Evolutionary conservation across 2,329 filamentous ascomycete genomes (phyloP), one percentile per base, ranked within the genome.

Genomic region (Domatiomyces globalis): DNA sequence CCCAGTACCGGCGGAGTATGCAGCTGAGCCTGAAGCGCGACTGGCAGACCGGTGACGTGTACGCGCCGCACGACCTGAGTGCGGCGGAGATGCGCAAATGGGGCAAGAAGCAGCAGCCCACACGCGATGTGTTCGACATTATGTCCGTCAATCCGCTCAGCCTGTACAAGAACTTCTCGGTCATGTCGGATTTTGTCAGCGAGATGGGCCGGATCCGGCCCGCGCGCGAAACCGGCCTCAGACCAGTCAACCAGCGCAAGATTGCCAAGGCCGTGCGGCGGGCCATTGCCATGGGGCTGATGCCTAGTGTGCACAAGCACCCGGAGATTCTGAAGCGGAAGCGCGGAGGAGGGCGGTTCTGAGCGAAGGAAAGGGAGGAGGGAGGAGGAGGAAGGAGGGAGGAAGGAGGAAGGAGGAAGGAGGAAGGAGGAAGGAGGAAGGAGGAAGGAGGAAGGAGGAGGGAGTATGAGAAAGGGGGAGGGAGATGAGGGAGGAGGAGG

Each of bases 81-180:
- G 75, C 81, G 20, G 71, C 73, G 36, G 89, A 95, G 76, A 83
- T 85, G 80, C 70, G 71, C 63, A 94, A 94, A 73, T 95, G 85
- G 84, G 81, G 77, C 67, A 74, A 70, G 65, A 70, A 69, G 58
- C 67, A 71, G 51, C 69, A 67, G 57, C 77, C 77, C 54, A 71
- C 74, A 43, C 73, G 65, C 50, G 90, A 98, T 67, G 79, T 85
- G 5, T 80, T 95, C 58, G 88, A 95, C 66, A 71, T 83, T 42
- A 67, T 95, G 63, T 84, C 82, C 19, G 73, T 95, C 54, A 84
- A 87, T 60, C 90, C 92, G 12, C 61, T 92, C 53, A 78, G 85
- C 58, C 80, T 92, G 70, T 98, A 96, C 70, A 87, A 88, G 88
- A 98, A 98, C 70, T 94, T 94, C 67, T 80, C 85, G 39, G 79